phyloP scores from a whole-genome alignment of 148 eudicot species.

The Drosera capensis region DNA sequence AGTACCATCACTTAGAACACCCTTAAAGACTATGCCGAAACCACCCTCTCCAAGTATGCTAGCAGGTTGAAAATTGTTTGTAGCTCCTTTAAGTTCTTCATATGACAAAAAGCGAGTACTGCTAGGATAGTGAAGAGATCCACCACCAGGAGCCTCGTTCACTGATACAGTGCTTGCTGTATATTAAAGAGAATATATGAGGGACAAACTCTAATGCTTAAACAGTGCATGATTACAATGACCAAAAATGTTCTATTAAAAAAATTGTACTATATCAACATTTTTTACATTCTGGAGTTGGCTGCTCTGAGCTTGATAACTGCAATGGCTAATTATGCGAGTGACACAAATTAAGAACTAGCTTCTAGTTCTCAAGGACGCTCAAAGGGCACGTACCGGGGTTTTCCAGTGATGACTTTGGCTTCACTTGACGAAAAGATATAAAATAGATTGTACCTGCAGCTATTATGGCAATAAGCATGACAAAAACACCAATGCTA shows the following conservation, averaged over 20 bases:
- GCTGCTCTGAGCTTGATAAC: too few relatives aligned
- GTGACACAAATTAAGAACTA: background rate
- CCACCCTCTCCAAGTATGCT: constrained; percentile 96
- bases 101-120: constrained; percentile 77
- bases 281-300: too few relatives aligned
- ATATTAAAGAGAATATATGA: background rate
- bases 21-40: constrained; percentile 86
- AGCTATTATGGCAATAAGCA: constrained; percentile 27
- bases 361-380: too few relatives aligned
- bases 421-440: constrained; percentile 30
- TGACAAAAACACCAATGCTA: constrained; percentile 35
- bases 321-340: background rate
- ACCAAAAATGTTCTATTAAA: too few relatives aligned
- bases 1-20: constrained; percentile 76
- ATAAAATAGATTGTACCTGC: constrained; percentile 36
- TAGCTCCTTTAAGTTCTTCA: constrained; percentile 85
- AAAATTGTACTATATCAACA: too few relatives aligned
- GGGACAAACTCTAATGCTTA: background rate
- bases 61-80: constrained; percentile 67
- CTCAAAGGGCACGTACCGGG: constrained; percentile 29
- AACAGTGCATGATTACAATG: constrained; percentile 1
- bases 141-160: constrained; percentile 40
- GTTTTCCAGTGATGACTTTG: constrained; percentile 32
- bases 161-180: constrained; percentile 39
- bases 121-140: constrained; percentile 73